phyloP scores from a whole-genome alignment of 495 filamentous ascomycete species.

The Aspergillus mulundensis region DNA sequence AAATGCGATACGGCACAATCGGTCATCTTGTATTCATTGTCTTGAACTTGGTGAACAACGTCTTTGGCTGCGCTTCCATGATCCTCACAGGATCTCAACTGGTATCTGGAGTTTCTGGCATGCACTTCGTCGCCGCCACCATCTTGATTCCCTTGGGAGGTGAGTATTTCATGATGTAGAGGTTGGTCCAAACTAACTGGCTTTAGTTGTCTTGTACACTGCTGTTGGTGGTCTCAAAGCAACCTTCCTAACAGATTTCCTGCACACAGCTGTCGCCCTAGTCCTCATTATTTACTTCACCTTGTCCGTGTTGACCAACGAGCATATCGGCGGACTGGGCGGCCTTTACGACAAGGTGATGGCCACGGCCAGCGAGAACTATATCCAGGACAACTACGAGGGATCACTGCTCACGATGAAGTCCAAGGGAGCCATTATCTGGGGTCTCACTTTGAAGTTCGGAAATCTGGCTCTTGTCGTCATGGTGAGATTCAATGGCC shows the following conservation, averaged over 20 bases:
- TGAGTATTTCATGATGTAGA: slow-evolving; percentile 3
- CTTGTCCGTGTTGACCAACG: slow-evolving; percentile 29
- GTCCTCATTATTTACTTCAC: slow-evolving; percentile 42
- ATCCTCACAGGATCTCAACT: slow-evolving; percentile 35
- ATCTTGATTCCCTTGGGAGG: slow-evolving; percentile 45
- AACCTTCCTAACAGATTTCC: slow-evolving; percentile 38
- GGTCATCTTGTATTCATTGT: slow-evolving; percentile 49
- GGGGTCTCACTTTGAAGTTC: slow-evolving; percentile 44
- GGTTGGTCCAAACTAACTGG: neutral
- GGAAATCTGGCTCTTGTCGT: slow-evolving; percentile 49
- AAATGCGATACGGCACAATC: slow-evolving; percentile 48
- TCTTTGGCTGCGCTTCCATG: slow-evolving; percentile 44
- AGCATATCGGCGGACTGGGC: slow-evolving; percentile 27
- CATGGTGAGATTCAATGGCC: slow-evolving; percentile 31
- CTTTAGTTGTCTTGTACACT: slow-evolving; percentile 36
- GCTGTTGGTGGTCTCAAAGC: slow-evolving; percentile 40
- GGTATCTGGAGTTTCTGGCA: slow-evolving; percentile 36
- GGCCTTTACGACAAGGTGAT: slow-evolving; percentile 38
- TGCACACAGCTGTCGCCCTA: slow-evolving; percentile 36
- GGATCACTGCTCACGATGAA: slow-evolving; percentile 49
- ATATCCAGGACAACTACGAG: slow-evolving; percentile 42
- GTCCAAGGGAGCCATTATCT: slow-evolving; percentile 49
- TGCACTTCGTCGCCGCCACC: slow-evolving; percentile 40
- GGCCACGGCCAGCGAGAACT: slow-evolving; percentile 30
- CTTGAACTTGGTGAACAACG: slow-evolving; percentile 50